Conservation (phyloP, 2,329 filamentous ascomycete genomes). For the Teratosphaeria zuluensis region DNA sequence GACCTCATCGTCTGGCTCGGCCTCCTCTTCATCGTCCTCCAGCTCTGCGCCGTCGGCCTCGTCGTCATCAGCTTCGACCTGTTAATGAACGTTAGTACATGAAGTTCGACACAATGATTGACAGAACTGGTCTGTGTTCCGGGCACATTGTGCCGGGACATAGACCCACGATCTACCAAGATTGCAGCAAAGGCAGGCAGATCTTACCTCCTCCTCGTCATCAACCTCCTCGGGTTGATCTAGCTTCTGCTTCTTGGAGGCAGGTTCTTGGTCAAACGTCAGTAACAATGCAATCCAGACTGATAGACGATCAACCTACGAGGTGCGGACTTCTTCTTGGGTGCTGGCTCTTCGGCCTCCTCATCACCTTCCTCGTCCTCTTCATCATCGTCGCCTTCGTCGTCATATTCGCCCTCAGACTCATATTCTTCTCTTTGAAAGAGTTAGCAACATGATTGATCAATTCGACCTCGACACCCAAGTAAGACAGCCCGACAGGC, state of each 20-base stretch:
- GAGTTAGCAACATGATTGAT: background rate
- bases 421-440: slow-evolving; percentile 3
- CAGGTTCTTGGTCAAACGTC: slow-evolving; percentile 9
- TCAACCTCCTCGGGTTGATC: slow-evolving; percentile 14
- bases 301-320: background rate
- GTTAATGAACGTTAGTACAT: background rate
- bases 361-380: slow-evolving; percentile 1
- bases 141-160: background rate
- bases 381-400: slow-evolving; percentile 4
- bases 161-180: too few relatives aligned
- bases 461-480: background rate
- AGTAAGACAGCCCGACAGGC: background rate
- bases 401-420: slow-evolving; percentile 3
- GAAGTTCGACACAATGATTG: background rate
- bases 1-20: slow-evolving; percentile 9
- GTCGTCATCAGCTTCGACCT: slow-evolving; percentile 11
- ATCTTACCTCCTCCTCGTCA: slow-evolving; percentile 6
- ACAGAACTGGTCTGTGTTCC: background rate
- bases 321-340: background rate
- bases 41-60: slow-evolving; percentile 8
- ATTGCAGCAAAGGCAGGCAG: background rate
- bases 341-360: slow-evolving; percentile 1
- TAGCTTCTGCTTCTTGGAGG: slow-evolving; percentile 22
- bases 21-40: slow-evolving; percentile 11
- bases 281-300: background rate